Evolutionary conservation across 2,329 filamentous ascomycete genomes (phyloP), one percentile per base, ranked within the genome.

Genomic region (Cordyceps sp.): DNA sequence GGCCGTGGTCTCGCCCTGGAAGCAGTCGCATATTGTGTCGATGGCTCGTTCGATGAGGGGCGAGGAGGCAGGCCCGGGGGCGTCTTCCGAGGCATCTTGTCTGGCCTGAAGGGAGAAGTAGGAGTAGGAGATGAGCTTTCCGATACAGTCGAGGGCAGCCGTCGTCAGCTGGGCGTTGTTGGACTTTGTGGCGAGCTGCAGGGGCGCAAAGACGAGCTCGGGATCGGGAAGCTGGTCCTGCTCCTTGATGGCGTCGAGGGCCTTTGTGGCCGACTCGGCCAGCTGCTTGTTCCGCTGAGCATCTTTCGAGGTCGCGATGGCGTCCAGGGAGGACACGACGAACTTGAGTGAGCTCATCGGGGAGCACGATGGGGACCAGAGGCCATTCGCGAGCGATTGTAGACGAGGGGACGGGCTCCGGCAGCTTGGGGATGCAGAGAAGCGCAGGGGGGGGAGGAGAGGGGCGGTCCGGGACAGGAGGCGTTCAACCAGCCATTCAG

Each of bases 21-120:
- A 98, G 54, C 90, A 98, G 51, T 96, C 88, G 64, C 90, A 98
- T 63, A 98, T 98, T 23, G 90, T 93, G 57, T 98, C 92, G 48
- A 98, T 98, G 36, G 92, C 90, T 41, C 88, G 73, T 58, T 98
- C 92, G 49, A 98, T 98, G 42, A 98, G 65, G 13, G 88, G 86
- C 4, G 79, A 64, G 28, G 45, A 42, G 30, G 52, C 47, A 36
- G 47, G 45, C 14, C 20, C 28, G 26, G 17, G 26, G 27, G 54
- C 55, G 41, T 64, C 57, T 41, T 62, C 54, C 34, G 55, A 40
- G 45, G 36, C 45, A 29, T 60, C 58, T 34, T 59, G 53, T 16
- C 57, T 56, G 32, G 62, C 63, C 23, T 77, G 70, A 31, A 83
- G 72, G 30, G 88, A 88, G 55, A 98, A 96, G 64, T 96, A 96